Conservation (phyloP, 202 grass and related monocot genomes). For the Schoenoplectus tabernaemontani region DNA sequence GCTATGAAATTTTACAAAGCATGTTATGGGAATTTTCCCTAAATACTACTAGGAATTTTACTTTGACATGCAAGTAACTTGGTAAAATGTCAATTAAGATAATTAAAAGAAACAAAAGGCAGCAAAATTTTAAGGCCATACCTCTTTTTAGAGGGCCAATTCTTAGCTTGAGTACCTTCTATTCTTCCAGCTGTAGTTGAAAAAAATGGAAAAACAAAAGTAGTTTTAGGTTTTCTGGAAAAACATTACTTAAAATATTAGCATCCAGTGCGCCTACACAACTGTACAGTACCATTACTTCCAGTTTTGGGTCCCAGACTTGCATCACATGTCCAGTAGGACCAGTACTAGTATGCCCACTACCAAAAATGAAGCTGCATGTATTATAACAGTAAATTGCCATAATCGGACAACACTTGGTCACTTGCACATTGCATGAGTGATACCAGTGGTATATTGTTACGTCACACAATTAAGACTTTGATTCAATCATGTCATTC, state of each 20-base stretch:
- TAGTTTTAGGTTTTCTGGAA: not conserved
- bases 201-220: not conserved
- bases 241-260: not conserved
- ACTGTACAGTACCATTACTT: not conserved
- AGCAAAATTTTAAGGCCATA: constrained; percentile 1
- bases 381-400: not conserved
- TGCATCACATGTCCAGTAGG: constrained; percentile 5
- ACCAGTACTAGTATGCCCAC: not conserved
- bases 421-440: not conserved
- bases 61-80: not conserved
- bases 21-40: not conserved
- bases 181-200: constrained; percentile 43
- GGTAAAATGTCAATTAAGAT: not conserved
- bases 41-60: not conserved
- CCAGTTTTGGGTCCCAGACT: not conserved
- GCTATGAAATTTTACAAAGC: not conserved
- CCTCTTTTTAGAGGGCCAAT: constrained; percentile 52
- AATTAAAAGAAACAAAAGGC: not conserved
- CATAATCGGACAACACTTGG: constrained; percentile 8
- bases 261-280: not conserved
- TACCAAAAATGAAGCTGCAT: not conserved
- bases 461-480: not conserved
- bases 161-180: constrained; percentile 34
- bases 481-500: not conserved
- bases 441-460: not conserved